These are phyloP conservation scores for Amphicarpaea edgeworthii DNA, from an alignment of 306 rosid genomes.

Conservation along the genomic window DNA sequence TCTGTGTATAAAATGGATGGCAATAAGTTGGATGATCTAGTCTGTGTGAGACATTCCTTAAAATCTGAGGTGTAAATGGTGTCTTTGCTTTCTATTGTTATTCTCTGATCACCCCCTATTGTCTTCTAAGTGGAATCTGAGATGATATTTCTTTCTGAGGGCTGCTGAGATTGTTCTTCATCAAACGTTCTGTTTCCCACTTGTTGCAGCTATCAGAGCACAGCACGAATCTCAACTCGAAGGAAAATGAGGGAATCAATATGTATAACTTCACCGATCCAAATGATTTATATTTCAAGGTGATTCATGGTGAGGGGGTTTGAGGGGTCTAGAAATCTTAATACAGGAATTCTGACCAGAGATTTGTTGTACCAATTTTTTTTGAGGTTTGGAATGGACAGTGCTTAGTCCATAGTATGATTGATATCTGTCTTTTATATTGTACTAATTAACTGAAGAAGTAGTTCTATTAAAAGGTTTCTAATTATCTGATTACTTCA, in stretches of 20 bases:
- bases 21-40: slow-evolving; percentile 93
- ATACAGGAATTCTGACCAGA: slow-evolving; percentile 35
- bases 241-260: slow-evolving; percentile 30
- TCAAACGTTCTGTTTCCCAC: slow-evolving; percentile 28
- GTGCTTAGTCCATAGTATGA: slow-evolving; percentile 13
- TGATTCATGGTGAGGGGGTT: slow-evolving; percentile 33
- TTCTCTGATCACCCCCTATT: slow-evolving; percentile 31
- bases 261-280: slow-evolving; percentile 37
- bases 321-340: slow-evolving; percentile 32
- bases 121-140: slow-evolving; percentile 34
- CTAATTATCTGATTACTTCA: background rate
- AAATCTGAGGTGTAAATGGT: slow-evolving; percentile 55
- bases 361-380: slow-evolving; percentile 34
- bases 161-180: slow-evolving; percentile 20
- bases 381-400: slow-evolving; percentile 19
- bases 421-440: slow-evolving; percentile 24
- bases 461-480: background rate
- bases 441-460: slow-evolving; percentile 37
- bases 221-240: slow-evolving; percentile 33
- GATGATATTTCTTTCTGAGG: slow-evolving; percentile 41
- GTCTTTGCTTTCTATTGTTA: slow-evolving; percentile 32
- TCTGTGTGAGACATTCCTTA: slow-evolving; percentile 84
- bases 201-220: slow-evolving; percentile 35
- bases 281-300: slow-evolving; percentile 1
- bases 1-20: slow-evolving; percentile 96